Base-by-base conservation (phyloP, 257 asterid species). In the Petunia axillaris region DNA sequence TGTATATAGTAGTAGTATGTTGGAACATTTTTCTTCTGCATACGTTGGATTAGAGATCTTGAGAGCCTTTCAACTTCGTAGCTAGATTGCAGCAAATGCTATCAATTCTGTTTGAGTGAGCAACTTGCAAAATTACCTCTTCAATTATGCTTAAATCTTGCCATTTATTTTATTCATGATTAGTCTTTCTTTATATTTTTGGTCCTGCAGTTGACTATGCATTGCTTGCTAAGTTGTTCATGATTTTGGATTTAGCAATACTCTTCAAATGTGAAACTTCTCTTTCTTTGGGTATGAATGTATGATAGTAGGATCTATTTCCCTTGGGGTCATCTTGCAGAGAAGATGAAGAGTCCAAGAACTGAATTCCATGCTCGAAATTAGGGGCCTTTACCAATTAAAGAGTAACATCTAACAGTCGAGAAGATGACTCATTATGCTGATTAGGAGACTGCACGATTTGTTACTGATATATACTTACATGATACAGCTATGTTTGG, bases 171-270 rank as follows among this genome's bases (percentile, higher is more conserved):
- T 25, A 25, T 25, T 25, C 25, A 25, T 25, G 25, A 25, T 25
- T 25, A 25, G 25, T 25, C 25, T 25, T 25, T 25, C 25, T 25
- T 25, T 25, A 25, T 25, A 25, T 25, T 25, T 25, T 25, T 25
- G 25, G 25, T 25, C 25, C 25, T 25, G 25, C 25, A 25, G 25
- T 25, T 25, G 25, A 25, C 25, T 25, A 25, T 25, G 15, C 15
- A 67, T 43, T 67, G 53, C 6, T 66, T 66, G 53, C 14, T 8
- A 40, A 66, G 50, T 68, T 15, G 3, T 58, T 68, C 40, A 16
- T 43, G n/a, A 66, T 15, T 67, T 67, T 67, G 53, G 55, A 67
- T 67, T n/a, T 25, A 25, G 25, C 25, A 43, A 67, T 67, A 43
- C 62, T 55, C 62, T 14, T 57, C 62, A 57, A 57, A 57, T 43